Evolutionary conservation across 345 rosid genomes (phyloP).

Genomic region (Kernera saxatilis): DNA sequence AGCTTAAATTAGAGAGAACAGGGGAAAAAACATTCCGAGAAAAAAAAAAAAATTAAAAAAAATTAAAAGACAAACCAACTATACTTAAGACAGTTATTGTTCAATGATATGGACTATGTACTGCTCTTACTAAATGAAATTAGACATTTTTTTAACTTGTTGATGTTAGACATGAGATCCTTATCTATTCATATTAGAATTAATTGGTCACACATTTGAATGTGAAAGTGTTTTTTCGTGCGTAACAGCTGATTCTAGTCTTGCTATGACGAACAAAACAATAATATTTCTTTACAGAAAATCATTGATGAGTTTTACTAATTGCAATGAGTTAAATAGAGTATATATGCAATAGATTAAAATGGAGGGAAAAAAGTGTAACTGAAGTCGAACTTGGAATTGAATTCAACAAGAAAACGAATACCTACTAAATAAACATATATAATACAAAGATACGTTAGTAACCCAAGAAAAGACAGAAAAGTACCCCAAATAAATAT

Average conservation of each 20-base stretch:
- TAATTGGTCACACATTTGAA: not conserved
- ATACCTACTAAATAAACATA: not conserved
- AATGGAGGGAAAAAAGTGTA: not conserved
- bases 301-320: not conserved
- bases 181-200: not conserved
- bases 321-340: not conserved
- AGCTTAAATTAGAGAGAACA: not conserved
- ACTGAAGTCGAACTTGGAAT: not conserved
- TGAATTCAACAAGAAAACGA: not conserved
- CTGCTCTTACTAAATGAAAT: not conserved
- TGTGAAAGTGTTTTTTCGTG: not conserved
- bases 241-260: not conserved
- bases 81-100: not conserved
- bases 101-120: not conserved
- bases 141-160: not conserved
- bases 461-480: slow-evolving; percentile 15
- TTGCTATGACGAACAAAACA: slow-evolving; percentile 2
- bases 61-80: not conserved
- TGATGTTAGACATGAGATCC: not conserved
- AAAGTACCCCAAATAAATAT: not conserved
- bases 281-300: not conserved
- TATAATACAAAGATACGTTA: slow-evolving; percentile 15
- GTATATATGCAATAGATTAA: not conserved
- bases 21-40: not conserved
- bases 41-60: too few relatives aligned